Evolutionary conservation across 176 grass and related monocot genomes (phyloP).

Genomic region (Poa pratensis): DNA sequence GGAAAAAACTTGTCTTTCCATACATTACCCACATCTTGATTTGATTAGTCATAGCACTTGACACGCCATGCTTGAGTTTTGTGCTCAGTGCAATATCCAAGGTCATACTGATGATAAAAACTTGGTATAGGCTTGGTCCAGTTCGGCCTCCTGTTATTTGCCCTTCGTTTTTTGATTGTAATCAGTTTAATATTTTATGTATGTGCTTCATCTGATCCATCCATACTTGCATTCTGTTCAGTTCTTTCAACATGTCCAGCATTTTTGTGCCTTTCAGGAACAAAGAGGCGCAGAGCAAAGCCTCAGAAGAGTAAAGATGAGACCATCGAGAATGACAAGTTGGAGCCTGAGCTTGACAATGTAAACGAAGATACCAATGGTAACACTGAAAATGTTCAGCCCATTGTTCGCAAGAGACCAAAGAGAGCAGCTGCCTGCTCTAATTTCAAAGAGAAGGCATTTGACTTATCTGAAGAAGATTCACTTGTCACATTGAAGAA

Average conservation of each 20-base stretch:
- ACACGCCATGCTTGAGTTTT: neutral
- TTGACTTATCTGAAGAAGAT: constrained; percentile 65
- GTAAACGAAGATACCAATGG: constrained; percentile 13
- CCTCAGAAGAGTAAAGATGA: constrained; percentile 50
- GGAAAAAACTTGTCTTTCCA: too few relatives aligned
- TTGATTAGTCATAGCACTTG: neutral
- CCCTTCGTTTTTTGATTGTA: neutral
- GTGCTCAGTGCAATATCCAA: neutral
- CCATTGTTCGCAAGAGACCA: constrained; percentile 57
- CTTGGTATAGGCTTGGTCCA: neutral
- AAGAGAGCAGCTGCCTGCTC: constrained; percentile 72
- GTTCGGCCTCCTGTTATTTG: neutral
- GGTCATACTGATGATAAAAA: neutral
- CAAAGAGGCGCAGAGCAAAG: constrained; percentile 61
- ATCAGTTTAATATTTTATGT: neutral
- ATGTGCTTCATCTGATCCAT: constrained; percentile 5
- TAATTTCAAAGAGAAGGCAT: constrained; percentile 78
- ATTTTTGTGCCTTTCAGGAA: constrained; percentile 55
- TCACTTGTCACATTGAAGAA: constrained; percentile 61
- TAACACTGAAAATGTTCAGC: constrained; percentile 33
- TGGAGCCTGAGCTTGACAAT: constrained; percentile 29
- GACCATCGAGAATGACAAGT: constrained; percentile 45
- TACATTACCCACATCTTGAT: neutral
- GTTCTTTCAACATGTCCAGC: neutral
- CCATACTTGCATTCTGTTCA: neutral